Base-by-base conservation (phyloP, 148 eudicot genomes). In the Fagopyrum homotropicum region DNA sequence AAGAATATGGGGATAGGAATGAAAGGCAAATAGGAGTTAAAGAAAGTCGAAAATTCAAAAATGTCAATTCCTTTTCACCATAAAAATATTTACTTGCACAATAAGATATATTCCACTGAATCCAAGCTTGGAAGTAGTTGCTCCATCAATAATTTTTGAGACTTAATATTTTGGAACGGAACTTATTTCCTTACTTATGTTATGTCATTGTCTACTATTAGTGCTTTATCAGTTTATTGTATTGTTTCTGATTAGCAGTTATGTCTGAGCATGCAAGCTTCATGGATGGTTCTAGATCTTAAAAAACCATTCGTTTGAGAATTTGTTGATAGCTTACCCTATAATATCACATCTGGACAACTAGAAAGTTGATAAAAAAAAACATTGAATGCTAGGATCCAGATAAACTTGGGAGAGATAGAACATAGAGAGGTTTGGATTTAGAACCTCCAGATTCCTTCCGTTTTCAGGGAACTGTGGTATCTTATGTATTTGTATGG, bases 21-120 rank as follows among this genome's bases (percentile, higher is more conserved):
- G 74, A 91, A 81, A 78, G 87, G 86, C 78, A 78, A 73, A 40
- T 92, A 91, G 74, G 93, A 88, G 70, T 77, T 54, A 19, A 91
- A 85, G 84, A 86, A 84, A 79, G 79, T 83, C 75, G 93, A 87
- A 75, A 84, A 81, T 82, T 75, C 87, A 55, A 78, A 84, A 69
- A 94, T 89, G 97, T 75, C 97, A 8, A 85, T 86, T 77, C 82
- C 90, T 69, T 75, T 89, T 69, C 85, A 80, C 80, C 91, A 90
- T 85, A 88, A 83, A 66, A 90, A 89, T 79, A 45, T 90, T 73
- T 85, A 81, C 81, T 69, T 89, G 50, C 81, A 84, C 78, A 78
- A 79, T 73, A 82, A 81, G 79, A 48, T 35, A 72, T 75, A 82
- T 76, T 77, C 72, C 81, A 75, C 84, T 69, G 87, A 87, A 79